Conservation (phyloP, 2,329 filamentous ascomycete genomes). For the Alternaria brassicicola region DNA sequence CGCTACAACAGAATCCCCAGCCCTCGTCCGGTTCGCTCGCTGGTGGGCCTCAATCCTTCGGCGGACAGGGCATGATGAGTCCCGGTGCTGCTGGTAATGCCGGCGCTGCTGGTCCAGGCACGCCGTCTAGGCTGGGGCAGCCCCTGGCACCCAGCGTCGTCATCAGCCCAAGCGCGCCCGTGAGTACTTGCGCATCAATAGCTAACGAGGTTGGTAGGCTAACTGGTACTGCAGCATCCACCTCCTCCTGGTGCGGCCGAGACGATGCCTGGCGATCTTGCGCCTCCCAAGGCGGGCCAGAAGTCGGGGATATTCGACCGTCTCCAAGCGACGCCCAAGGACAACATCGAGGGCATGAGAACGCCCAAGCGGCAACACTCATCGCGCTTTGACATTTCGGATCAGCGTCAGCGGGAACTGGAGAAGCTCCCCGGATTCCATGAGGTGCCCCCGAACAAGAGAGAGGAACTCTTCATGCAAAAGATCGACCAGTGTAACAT, state of each 20-base stretch:
- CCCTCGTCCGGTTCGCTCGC: slow-evolving; percentile 39
- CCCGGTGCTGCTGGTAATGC: slow-evolving; percentile 52
- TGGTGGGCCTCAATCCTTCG: slow-evolving; percentile 42
- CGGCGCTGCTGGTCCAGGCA: slow-evolving; percentile 57
- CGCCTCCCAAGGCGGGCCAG: slow-evolving; percentile 86
- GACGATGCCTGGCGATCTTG: slow-evolving; percentile 97
- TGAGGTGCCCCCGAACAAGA: slow-evolving; percentile 91
- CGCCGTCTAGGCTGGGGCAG: slow-evolving; percentile 67
- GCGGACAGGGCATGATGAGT: slow-evolving; percentile 36
- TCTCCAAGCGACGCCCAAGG: slow-evolving; percentile 91
- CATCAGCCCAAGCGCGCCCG: slow-evolving; percentile 89
- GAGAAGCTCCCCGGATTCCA: slow-evolving; percentile 98
- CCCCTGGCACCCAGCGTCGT: slow-evolving; percentile 83
- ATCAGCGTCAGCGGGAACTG: slow-evolving; percentile 83
- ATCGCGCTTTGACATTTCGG: slow-evolving; percentile 96
- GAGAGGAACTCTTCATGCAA: slow-evolving; percentile 98
- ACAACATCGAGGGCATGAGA: slow-evolving; percentile 91
- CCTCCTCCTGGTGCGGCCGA: slow-evolving; percentile 92
- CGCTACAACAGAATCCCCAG: slow-evolving; percentile 42
- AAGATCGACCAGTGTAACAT: slow-evolving; percentile 99
- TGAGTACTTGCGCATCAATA: slow-evolving; percentile 29
- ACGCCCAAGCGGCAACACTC: slow-evolving; percentile 97
- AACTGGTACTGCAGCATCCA: slow-evolving; percentile 68
- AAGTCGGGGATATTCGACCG: slow-evolving; percentile 90
- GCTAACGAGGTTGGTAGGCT: not conserved